Evolutionary conservation across 169 alveolate species (phyloP).

Genomic region (Plasmodium coatneyi): DNA sequence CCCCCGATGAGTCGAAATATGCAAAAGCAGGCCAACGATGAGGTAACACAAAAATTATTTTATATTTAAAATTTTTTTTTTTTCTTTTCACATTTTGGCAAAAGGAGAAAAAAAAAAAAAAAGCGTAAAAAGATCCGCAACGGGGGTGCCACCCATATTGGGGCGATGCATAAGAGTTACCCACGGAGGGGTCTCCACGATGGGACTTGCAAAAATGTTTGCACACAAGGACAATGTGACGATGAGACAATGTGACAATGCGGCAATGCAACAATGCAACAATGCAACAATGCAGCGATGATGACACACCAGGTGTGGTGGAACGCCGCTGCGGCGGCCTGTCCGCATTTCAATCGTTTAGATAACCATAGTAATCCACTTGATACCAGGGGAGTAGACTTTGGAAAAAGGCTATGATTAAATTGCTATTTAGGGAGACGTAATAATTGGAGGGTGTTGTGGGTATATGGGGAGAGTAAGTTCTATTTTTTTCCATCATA

Average conservation of each 20-base stretch:
- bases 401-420: constrained; percentile 47
- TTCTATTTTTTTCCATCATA: constrained; percentile 52
- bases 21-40: not conserved
- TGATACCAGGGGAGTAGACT: constrained; percentile 72
- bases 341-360: not conserved
- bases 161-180: not conserved
- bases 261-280: too few relatives aligned
- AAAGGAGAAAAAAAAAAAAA: not conserved
- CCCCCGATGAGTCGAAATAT: not conserved
- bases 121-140: not conserved
- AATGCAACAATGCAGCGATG: not conserved
- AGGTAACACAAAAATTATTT: not conserved
- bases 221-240: not conserved
- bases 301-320: not conserved
- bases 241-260: too few relatives aligned
- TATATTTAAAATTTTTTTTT: too few relatives aligned
- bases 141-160: not conserved
- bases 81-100: not conserved
- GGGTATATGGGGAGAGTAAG: constrained; percentile 4
- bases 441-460: constrained; percentile 11
- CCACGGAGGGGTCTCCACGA: not conserved
- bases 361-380: constrained; percentile 61
- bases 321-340: not conserved
- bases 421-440: constrained; percentile 38
- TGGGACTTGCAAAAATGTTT: not conserved